Percentiles rank a stretch among this genome's conserved stretches.
Conservation (phyloP, 495 filamentous ascomycete species). For the Bathelium albidoporum region DNA sequence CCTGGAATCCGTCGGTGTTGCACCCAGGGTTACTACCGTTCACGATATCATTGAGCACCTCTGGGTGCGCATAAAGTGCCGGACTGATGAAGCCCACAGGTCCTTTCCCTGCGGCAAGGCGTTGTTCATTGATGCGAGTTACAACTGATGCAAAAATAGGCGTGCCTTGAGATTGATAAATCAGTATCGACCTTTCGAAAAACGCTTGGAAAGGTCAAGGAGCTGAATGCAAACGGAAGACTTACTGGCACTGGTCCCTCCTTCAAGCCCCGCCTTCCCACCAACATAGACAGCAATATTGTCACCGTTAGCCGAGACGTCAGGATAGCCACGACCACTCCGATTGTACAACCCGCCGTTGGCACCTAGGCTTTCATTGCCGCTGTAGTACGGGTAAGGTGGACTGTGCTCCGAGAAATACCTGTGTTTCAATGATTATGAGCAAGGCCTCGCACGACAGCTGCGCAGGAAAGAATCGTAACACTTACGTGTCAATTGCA, state of each 20-base stretch:
- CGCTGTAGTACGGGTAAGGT: slow-evolving; percentile 18
- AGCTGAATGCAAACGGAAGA: neutral
- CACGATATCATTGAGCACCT: slow-evolving; percentile 20
- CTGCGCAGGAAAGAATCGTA: neutral
- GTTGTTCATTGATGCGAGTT: slow-evolving; percentile 19
- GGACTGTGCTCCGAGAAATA: slow-evolving; percentile 26
- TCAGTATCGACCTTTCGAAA: neutral
- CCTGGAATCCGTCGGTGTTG: slow-evolving; percentile 37
- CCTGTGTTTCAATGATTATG: neutral
- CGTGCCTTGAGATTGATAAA: slow-evolving; percentile 4
- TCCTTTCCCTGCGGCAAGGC: slow-evolving; percentile 17
- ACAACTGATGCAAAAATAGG: slow-evolving; percentile 18
- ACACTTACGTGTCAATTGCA: slow-evolving; percentile 33
- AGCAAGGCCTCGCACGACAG: neutral
- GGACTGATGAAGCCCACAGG: slow-evolving; percentile 20
- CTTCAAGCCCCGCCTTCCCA: slow-evolving; percentile 16
- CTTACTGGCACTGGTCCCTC: slow-evolving; percentile 32
- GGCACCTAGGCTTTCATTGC: slow-evolving; percentile 10
- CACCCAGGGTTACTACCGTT: slow-evolving; percentile 19
- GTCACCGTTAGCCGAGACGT: slow-evolving; percentile 45
- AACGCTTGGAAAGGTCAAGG: neutral
- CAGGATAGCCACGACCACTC: slow-evolving; percentile 54
- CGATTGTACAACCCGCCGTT: slow-evolving; percentile 27
- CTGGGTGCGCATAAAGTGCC: slow-evolving; percentile 14
- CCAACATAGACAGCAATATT: slow-evolving; percentile 15